Evolutionary conservation across 495 filamentous ascomycete species (phyloP).

Genomic region (Durotheca rogersii): DNA sequence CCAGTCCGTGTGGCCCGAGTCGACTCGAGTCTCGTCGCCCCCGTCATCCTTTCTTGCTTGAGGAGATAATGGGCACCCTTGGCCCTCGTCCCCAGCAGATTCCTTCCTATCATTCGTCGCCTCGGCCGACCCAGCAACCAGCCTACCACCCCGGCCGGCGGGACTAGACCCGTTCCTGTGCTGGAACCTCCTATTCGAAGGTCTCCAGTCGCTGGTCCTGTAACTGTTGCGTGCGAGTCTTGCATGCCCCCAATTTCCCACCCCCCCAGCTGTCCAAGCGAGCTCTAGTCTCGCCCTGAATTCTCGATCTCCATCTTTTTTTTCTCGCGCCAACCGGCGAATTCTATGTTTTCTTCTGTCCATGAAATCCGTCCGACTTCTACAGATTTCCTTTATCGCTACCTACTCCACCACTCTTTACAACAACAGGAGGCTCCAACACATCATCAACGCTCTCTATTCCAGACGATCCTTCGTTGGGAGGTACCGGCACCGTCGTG

Average conservation of each 20-base stretch:
- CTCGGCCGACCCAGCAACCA: slow-evolving; percentile 9
- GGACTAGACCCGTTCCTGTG: too few relatives aligned
- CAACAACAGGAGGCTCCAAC: slow-evolving; percentile 25
- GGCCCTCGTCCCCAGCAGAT: slow-evolving; percentile 21
- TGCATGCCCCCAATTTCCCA: slow-evolving; percentile 24
- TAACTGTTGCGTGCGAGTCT: slow-evolving; percentile 22
- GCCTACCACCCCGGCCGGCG: slow-evolving; percentile 18
- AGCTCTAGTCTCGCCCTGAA: slow-evolving; percentile 34
- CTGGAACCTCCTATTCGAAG: slow-evolving; percentile 20
- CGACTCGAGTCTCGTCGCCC: not conserved
- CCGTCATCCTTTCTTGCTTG: slow-evolving; percentile 2
- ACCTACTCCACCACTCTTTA: slow-evolving; percentile 31
- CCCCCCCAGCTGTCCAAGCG: slow-evolving; percentile 19
- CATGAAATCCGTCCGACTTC: slow-evolving; percentile 34
- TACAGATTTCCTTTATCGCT: slow-evolving; percentile 35
- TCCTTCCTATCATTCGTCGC: slow-evolving; percentile 34
- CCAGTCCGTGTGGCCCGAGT: not conserved
- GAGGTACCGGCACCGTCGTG: slow-evolving; percentile 27
- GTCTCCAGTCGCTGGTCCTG: slow-evolving; percentile 18
- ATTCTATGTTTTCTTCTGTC: slow-evolving; percentile 33
- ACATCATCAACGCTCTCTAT: slow-evolving; percentile 26
- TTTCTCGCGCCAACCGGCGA: slow-evolving; percentile 22
- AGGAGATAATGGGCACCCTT: slow-evolving; percentile 22
- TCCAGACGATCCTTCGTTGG: slow-evolving; percentile 28
- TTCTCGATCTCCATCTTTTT: slow-evolving; percentile 35